Base-by-base conservation (phyloP, 352 stramenopile genomes). In the Pythium brassicae region DNA sequence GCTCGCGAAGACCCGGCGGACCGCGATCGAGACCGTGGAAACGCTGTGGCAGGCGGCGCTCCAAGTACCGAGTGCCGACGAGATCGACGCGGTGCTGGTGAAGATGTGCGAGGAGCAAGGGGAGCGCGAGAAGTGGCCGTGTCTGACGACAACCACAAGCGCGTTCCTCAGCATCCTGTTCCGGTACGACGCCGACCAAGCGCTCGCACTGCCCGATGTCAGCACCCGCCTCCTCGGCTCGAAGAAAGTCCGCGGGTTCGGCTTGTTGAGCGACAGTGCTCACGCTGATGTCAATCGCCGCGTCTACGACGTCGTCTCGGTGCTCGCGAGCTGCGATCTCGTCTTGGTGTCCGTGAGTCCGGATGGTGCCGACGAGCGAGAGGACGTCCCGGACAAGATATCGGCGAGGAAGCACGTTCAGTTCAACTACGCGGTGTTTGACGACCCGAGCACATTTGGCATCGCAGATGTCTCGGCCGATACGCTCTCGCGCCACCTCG, bases 281-380 rank as follows among this genome's bases (percentile, higher is more conserved):
- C 60, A 68, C 17, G 59, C 51, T 29, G 78, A 88, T 52, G 66
- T 78, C 14, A 76, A 77, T 50, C 78, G 80, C 4, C 78, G 80
- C 1, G 59, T 91, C 20, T 91, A 91, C 48, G 78, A 88, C 29
- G 74, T 88, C 25, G 77, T 84, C 27, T 78, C 78, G 0, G 75
- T 91, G 25, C 66, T 91, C 37, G 64, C 53, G 4, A 78, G 59
- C 51, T 82, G 81, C 60, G 77, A 76, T 47, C 51, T 87, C 32
- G 63, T 91, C 20, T 44, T 69, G 17, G 65, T 74, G 2, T 65
- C 63, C 4, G 46, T 61, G 9, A 50, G 62, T 3, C 25, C 57
- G 9, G 48, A 47, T 35, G 40, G 22, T n/a, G 43, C n/a, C 12
- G 52, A 65, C n/a, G 32, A 59, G 27, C 51, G 27, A 58, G 35